Base-by-base conservation (phyloP, 345 rosid species). In the Conringia planisiliqua region DNA sequence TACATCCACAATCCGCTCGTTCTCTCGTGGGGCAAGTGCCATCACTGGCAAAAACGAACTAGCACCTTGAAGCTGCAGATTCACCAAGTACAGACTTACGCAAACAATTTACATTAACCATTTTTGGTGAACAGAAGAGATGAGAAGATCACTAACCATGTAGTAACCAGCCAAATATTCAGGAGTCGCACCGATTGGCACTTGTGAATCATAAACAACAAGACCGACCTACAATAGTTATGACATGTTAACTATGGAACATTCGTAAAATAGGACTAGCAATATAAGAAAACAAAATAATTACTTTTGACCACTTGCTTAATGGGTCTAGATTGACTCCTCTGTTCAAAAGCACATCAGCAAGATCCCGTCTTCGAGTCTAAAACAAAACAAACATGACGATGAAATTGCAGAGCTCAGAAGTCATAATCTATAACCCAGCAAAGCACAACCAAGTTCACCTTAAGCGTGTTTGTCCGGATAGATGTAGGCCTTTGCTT, bases 1-100 rank as follows among this genome's bases (percentile, higher is more conserved):
- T 89, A 95, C 86, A 74, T 95, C 99, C 63, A 95, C 85, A 63
- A 95, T 68, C 42, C 92, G 83, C 69, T 95, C 99, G 69, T 86
- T 92, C 72, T 95, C 99, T 77, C 86, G 89, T 65, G 99, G 98
- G 52, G 98, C 99, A 81, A 95, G 98, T 73, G 97, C 97, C 99
- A 95, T 92, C 67, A 95, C 96, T 30, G 98, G 97, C 87, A 95
- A 80, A 82, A 95, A 90, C 1, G 98, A 95, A 82, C 97, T 95
- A 32, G 99, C 93, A 77, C 98, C 87, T 88, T 95, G 99, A 69
- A 89, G 84, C 99, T 95, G 86, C 35, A 18, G 68, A 68, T 27
- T 54, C 63, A 62, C 30, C 60, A 73, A 52, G 11, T 12, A 44
- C 22, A 77, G 22, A 13, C n/a, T 54, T 71, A 32, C 62, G 42